A percentile compares a stretch with the other conserved stretches of the same genome.
Evolutionary conservation across 345 rosid genomes (phyloP).

Genomic region (Rhizophora apiculata): DNA sequence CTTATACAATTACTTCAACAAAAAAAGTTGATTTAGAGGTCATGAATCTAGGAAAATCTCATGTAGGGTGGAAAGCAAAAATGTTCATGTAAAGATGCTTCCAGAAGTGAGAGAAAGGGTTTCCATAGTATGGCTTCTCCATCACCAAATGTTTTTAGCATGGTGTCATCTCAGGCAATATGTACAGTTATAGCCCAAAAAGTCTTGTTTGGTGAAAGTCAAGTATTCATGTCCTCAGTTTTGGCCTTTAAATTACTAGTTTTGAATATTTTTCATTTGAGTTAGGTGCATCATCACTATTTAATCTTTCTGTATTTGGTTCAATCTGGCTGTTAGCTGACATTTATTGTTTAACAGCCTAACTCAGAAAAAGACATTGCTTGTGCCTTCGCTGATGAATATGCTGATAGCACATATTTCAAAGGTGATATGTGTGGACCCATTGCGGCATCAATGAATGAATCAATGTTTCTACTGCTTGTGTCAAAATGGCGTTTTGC

Average conservation of each 20-base stretch:
- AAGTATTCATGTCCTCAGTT: not conserved
- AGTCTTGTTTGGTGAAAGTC: no score
- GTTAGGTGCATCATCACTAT: not conserved
- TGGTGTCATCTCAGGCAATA: no score
- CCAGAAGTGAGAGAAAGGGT: no score
- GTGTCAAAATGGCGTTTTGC: slow-evolving; percentile 79
- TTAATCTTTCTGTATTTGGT: not conserved
- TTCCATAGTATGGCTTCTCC: no score
- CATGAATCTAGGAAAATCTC: no score
- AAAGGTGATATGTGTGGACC: slow-evolving; percentile 86
- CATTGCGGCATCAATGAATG: slow-evolving; percentile 83
- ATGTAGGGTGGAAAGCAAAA: no score
- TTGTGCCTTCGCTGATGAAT: slow-evolving; percentile 28
- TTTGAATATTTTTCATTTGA: slow-evolving; percentile 4
- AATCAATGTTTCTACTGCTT: slow-evolving; percentile 79
- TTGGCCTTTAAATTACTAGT: not conserved
- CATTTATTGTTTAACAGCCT: slow-evolving; percentile 39
- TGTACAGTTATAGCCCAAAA: no score
- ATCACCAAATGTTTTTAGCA: not conserved
- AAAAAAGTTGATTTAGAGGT: no score
- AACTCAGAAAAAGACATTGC: slow-evolving; percentile 30
- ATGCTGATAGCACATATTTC: slow-evolving; percentile 44
- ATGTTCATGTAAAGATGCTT: no score
- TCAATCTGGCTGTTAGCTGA: slow-evolving; percentile 13
- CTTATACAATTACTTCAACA: no score